Conservation (phyloP, 306 rosid genomes). For the Dalbergia oliveri region DNA sequence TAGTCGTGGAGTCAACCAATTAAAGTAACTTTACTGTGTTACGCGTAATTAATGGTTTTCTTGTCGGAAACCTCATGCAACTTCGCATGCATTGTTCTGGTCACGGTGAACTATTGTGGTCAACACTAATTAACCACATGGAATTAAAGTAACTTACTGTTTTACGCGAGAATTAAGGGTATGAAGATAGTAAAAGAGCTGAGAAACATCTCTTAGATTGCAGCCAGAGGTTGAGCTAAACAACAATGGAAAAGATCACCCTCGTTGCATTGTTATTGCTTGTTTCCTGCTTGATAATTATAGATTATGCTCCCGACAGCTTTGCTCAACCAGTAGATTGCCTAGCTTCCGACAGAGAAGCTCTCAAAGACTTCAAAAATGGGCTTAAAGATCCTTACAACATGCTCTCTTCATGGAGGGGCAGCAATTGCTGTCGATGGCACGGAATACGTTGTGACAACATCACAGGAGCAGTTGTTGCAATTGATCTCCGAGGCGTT, state of each 20-base stretch:
- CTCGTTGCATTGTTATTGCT: constrained; percentile 26
- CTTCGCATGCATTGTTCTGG: neutral
- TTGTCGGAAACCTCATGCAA: too few relatives aligned
- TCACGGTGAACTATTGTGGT: too few relatives aligned
- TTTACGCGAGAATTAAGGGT: neutral
- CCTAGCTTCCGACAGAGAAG: constrained; percentile 44
- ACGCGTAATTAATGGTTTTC: too few relatives aligned
- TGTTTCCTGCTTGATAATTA: neutral
- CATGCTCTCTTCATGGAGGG: constrained; percentile 57
- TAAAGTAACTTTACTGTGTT: too few relatives aligned
- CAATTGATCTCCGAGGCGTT: constrained; percentile 43
- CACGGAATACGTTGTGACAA: constrained; percentile 48
- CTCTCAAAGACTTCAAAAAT: constrained; percentile 53
- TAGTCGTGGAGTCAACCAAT: too few relatives aligned
- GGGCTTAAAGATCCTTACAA: constrained; percentile 56
- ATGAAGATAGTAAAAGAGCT: neutral
- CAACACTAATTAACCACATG: too few relatives aligned
- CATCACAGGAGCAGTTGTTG: constrained; percentile 47
- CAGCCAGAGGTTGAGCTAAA: neutral
- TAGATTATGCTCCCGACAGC: neutral
- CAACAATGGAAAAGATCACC: constrained; percentile 33
- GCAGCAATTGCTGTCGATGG: constrained; percentile 59
- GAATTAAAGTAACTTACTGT: neutral
- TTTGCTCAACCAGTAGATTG: constrained; percentile 33
- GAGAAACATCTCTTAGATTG: neutral